Base-by-base conservation (phyloP, 140 eudicot species). In the Ambrosia hybrid region DNA sequence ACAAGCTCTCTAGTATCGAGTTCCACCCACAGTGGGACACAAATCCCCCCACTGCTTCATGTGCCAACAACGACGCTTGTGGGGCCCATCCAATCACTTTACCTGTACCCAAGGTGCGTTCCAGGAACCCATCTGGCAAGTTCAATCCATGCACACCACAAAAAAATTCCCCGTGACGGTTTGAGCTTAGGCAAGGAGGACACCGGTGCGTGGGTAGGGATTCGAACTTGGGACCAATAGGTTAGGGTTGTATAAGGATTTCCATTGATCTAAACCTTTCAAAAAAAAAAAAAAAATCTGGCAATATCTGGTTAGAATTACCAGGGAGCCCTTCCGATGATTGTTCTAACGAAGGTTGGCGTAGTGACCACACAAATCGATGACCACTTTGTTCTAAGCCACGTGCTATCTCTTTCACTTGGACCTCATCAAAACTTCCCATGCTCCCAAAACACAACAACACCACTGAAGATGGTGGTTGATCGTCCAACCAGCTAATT, bases 11-110 rank as follows among this genome's bases (percentile, higher is more conserved):
- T 77, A 87, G 5, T 6, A 60, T 49, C 14, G 93, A 87, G 61
- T 87, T 87, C 93, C 93, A 87, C 73, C 96, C 87, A 2, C 96
- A 86, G 60, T 89, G 90, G 4, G 92, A 73, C 56, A 89, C 88
- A 21, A 89, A 89, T 0, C 96, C 96, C 8, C 92, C 86, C 1
- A 83, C 80, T 0, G 92, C 86, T 9, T 12, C 3, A 53, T 89
- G 92, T 3, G 86, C 80, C 67, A 89, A 36, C 65, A 89, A 71
- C 7, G 70, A 74, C 74, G 57, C 76, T 51, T 86, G 96, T 3
- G 88, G 88, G 21, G 90, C 89, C 96, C 96, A 89, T 38, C 88
- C 87, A 6, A 86, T 84, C 43, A 86, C 78, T 67, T 80, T 84
- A 37, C 96, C 91, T 0, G 39, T 53, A 53, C 67, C 76, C 1